These are phyloP conservation scores for Aspergillus mulundensis DNA, from an alignment of 495 filamentous ascomycete genomes.

Conservation along the genomic window DNA sequence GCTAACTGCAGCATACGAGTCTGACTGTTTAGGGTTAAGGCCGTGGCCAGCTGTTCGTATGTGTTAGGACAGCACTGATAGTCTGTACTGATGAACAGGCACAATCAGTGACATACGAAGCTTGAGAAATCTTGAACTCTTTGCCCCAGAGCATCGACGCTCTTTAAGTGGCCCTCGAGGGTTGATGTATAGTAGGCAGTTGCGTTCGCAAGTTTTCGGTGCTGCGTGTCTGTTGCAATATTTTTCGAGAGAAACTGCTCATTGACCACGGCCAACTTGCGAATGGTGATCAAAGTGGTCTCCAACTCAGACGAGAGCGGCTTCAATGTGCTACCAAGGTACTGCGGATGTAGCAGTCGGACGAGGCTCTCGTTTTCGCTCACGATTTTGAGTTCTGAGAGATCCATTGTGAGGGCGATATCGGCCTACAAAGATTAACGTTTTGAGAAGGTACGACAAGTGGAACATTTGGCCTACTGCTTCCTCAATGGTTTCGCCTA, in stretches of 20 bases:
- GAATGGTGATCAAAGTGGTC: slow-evolving; percentile 11
- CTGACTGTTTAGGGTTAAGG: slow-evolving; percentile 29
- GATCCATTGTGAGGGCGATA: slow-evolving; percentile 13
- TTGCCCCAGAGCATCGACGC: slow-evolving; percentile 13
- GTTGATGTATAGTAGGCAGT: slow-evolving; percentile 4
- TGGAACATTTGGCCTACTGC: slow-evolving; percentile 4
- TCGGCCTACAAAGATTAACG: slow-evolving; percentile 5
- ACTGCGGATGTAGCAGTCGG: slow-evolving; percentile 13
- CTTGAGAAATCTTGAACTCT: slow-evolving; percentile 17
- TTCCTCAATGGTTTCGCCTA: slow-evolving; percentile 14
- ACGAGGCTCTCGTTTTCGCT: background rate
- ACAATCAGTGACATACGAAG: slow-evolving; percentile 11
- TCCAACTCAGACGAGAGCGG: slow-evolving; percentile 9
- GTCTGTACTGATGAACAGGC: slow-evolving; percentile 8
- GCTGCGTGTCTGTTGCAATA: background rate
- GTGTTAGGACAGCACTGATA: background rate
- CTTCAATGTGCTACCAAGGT: slow-evolving; percentile 9
- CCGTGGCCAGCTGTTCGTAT: slow-evolving; percentile 15
- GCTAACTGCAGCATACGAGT: slow-evolving; percentile 32
- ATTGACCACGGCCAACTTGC: slow-evolving; percentile 11
- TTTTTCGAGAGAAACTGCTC: background rate
- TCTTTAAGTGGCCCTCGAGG: slow-evolving; percentile 12
- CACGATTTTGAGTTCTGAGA: background rate
- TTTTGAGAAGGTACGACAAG: too few species aligned
- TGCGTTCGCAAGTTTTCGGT: slow-evolving; percentile 1